A percentile compares a stretch with the other conserved stretches of the same genome.
phyloP scores from a whole-genome alignment of 768 basidiomycete species.

The Suillus subaureus region DNA sequence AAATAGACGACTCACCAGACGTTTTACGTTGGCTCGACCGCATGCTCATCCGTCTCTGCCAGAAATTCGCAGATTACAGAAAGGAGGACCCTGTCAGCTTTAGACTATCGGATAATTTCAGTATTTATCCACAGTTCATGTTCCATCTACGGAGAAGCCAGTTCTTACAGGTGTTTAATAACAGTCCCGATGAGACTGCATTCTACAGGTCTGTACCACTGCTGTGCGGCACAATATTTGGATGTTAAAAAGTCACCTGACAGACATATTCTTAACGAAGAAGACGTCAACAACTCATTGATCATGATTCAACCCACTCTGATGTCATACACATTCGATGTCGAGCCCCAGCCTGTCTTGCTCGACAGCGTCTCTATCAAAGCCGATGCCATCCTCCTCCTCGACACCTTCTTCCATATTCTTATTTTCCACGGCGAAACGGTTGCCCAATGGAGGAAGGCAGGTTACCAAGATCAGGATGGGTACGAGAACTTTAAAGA shows the following conservation, averaged over 20 bases:
- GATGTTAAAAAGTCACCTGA: slow-evolving; percentile 11
- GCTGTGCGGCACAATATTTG: slow-evolving; percentile 1
- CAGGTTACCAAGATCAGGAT: slow-evolving; percentile 97
- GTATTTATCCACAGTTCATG: slow-evolving; percentile 99
- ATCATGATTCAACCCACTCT: slow-evolving; percentile 99
- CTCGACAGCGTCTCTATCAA: slow-evolving; percentile 98
- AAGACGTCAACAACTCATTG: slow-evolving; percentile 98
- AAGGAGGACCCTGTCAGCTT: slow-evolving; percentile 97
- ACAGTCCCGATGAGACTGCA: slow-evolving; percentile 98
- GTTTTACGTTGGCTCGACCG: slow-evolving; percentile 96
- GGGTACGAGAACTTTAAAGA: slow-evolving; percentile 99
- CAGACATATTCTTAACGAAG: slow-evolving; percentile 93
- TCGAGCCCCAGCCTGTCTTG: slow-evolving; percentile 88
- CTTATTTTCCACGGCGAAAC: slow-evolving; percentile 99
- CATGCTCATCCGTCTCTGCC: slow-evolving; percentile 97
- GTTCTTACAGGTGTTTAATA: slow-evolving; percentile 99
- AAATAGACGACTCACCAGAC: slow-evolving; percentile 97
- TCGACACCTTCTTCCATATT: slow-evolving; percentile 99
- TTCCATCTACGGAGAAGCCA: slow-evolving; percentile 97
- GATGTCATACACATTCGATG: slow-evolving; percentile 97
- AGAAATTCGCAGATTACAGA: slow-evolving; percentile 98
- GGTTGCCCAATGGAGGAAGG: slow-evolving; percentile 96
- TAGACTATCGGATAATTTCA: slow-evolving; percentile 92
- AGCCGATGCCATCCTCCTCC: slow-evolving; percentile 91
- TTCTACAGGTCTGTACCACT: slow-evolving; percentile 80